Conservation (phyloP, 805 yeast genomes). For the Hanseniaspora osmophila region DNA sequence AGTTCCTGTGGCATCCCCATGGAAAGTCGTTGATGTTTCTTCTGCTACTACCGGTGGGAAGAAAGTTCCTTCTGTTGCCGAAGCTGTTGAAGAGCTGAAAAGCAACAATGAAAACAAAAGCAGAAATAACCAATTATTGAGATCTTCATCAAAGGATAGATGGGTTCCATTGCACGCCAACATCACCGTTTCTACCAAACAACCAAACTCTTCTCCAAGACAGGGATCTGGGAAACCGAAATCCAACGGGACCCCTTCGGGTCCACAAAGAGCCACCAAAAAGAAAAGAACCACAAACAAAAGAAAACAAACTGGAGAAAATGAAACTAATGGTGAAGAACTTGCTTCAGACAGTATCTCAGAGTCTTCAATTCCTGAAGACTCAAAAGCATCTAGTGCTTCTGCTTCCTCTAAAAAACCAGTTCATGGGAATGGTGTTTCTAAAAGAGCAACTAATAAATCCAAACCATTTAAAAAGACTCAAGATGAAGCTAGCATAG, state of each 20-base stretch:
- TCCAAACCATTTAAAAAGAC: no score
- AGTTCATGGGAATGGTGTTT: no score
- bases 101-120: conserved; percentile 1
- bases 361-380: no score
- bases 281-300: conserved; percentile 5
- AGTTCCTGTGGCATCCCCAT: conserved; percentile 45
- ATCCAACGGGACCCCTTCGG: no score
- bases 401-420: no score
- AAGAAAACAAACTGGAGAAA: conserved; percentile 9
- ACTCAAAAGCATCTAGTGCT: no score
- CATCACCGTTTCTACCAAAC: conserved; percentile 26
- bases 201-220: neutral
- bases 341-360: no score
- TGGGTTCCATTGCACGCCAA: conserved; percentile 61
- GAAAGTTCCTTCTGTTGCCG: conserved; percentile 26
- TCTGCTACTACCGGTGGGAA: conserved; percentile 15
- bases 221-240: neutral
- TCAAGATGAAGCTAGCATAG: no score
- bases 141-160: conserved; percentile 39
- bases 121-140: conserved; percentile 6
- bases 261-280: neutral
- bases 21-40: conserved; percentile 29
- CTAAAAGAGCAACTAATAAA: no score
- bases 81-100: conserved; percentile 14
- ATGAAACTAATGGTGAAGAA: neutral